Conservation (phyloP, 768 basidiomycete genomes). For the Sporobolomyces pararoseus region DNA sequence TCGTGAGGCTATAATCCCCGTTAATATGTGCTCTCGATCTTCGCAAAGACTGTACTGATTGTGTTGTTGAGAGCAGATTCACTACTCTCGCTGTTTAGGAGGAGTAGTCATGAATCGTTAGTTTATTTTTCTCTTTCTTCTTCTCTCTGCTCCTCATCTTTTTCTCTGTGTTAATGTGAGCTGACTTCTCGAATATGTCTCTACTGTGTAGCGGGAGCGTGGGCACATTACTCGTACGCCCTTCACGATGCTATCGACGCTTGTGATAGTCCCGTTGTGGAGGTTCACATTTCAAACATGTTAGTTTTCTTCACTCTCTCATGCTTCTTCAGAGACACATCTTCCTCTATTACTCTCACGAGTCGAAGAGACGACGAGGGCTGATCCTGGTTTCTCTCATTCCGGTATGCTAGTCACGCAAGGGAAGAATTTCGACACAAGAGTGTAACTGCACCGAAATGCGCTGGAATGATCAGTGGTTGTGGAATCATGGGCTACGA, state of each 20-base stretch:
- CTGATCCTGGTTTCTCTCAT: too few species aligned
- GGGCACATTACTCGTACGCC: constrained; percentile 41
- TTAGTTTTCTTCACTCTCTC: constrained; percentile 8
- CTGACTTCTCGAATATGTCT: neutral
- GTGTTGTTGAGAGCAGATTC: too few species aligned
- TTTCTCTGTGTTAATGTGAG: neutral
- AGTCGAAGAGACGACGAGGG: too few species aligned
- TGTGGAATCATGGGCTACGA: constrained; percentile 34
- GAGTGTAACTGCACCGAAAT: constrained; percentile 32
- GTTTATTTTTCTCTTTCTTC: neutral
- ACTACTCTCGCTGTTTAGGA: constrained; percentile 43
- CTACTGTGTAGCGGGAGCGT: constrained; percentile 10
- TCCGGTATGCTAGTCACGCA: neutral
- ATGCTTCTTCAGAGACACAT: neutral
- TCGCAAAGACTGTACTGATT: too few species aligned
- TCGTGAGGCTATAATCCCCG: neutral
- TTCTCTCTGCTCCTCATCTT: neutral
- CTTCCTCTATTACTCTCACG: too few species aligned
- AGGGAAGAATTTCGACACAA: constrained; percentile 30
- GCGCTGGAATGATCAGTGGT: constrained; percentile 30
- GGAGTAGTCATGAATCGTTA: constrained; percentile 44
- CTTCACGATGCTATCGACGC: constrained; percentile 43
- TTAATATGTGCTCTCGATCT: too few species aligned
- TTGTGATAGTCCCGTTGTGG: constrained; percentile 41
- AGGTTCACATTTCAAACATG: constrained; percentile 41